Percentiles rank a stretch among this genome's conserved stretches.
These are phyloP conservation scores for Cladorrhinum sp. DNA, from an alignment of 2,329 filamentous ascomycete genomes.

Conservation along the genomic window DNA sequence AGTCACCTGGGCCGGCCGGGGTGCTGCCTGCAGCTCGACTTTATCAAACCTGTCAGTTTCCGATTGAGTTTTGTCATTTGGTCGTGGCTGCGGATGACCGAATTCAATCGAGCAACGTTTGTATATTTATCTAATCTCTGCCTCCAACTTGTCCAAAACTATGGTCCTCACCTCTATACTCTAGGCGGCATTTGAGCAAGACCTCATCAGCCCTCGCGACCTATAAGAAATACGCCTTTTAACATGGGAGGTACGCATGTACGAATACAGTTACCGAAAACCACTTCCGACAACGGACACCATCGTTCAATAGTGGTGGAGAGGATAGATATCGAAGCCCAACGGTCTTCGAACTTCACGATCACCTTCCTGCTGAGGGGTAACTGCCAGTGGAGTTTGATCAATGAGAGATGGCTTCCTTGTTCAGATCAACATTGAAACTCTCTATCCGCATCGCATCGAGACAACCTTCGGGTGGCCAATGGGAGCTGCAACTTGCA, in stretches of 20 bases:
- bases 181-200: no score
- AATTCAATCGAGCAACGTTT: not conserved
- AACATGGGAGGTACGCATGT: no score
- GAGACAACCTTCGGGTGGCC: not conserved
- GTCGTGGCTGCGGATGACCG: not conserved
- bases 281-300: not conserved
- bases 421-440: no score
- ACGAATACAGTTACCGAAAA: no score
- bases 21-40: not conserved
- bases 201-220: no score
- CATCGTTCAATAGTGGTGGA: not conserved
- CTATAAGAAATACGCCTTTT: no score
- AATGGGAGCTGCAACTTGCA: not conserved
- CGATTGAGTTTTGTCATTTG: slow-evolving; percentile 6
- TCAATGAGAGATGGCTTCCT: no score
- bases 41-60: not conserved
- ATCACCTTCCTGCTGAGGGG: not conserved
- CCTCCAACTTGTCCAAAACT: not conserved
- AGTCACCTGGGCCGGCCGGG: not conserved
- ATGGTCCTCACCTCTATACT: no score
- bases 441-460: no score
- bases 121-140: not conserved
- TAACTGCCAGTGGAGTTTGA: not conserved
- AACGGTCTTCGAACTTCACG: not conserved
- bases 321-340: not conserved